phyloP scores from a whole-genome alignment of 345 rosid genomes.

The Camelina hispida region DNA sequence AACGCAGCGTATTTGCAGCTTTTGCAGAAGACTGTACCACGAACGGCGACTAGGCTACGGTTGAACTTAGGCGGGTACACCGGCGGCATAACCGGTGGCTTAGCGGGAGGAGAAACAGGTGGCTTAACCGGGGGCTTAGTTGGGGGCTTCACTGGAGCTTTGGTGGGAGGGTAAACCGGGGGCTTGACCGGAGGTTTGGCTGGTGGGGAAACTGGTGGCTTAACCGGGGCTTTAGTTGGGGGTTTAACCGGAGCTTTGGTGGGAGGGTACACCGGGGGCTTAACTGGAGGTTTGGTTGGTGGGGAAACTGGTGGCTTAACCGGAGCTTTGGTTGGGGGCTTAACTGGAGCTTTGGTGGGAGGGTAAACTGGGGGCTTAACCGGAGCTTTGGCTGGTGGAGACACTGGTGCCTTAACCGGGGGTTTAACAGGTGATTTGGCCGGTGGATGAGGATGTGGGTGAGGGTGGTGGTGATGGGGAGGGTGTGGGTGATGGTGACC shows the following conservation, averaged over 20 bases:
- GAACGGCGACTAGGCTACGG: conserved; percentile 71
- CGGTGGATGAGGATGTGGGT: conserved; percentile 38
- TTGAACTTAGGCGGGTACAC: conserved; percentile 48
- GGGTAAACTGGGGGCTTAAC: conserved; percentile 31
- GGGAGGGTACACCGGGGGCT: conserved; percentile 45
- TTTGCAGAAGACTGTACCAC: conserved; percentile 85
- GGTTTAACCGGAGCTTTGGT: conserved; percentile 37
- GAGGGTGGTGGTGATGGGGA: conserved; percentile 43
- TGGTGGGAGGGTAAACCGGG: conserved; percentile 38
- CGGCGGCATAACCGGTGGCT: conserved; percentile 47
- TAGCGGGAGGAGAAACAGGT: conserved; percentile 47
- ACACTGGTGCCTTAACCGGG: not conserved
- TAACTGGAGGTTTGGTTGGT: conserved; percentile 43
- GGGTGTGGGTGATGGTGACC: conserved; percentile 50
- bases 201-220: conserved; percentile 43
- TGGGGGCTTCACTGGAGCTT: conserved; percentile 41
- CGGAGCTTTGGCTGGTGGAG: conserved; percentile 31
- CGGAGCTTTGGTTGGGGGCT: conserved; percentile 44
- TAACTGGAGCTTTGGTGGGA: conserved; percentile 29
- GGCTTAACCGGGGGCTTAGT: conserved; percentile 42
- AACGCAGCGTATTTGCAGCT: conserved; percentile 73
- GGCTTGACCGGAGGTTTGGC: conserved; percentile 39
- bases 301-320: conserved; percentile 43
- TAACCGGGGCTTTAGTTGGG: conserved; percentile 42
- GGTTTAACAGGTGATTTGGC: conserved; percentile 37